These are phyloP conservation scores for Ophiocordyceps camponoti-rufipedis DNA, from an alignment of 2,329 filamentous ascomycete genomes.

Conservation along the genomic window DNA sequence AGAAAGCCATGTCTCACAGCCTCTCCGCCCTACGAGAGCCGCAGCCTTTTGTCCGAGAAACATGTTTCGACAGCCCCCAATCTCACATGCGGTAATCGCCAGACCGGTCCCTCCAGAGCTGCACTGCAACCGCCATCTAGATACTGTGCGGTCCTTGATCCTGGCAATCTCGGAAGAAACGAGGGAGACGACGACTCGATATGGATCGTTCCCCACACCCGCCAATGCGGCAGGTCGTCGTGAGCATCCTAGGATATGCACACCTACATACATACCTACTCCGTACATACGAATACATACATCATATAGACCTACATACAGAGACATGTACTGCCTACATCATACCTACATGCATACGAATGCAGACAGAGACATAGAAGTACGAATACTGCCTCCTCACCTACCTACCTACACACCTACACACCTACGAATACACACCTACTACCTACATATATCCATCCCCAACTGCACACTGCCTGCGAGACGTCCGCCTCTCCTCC, in stretches of 20 bases:
- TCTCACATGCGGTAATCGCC: background rate
- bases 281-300: background rate
- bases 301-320: background rate
- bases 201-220: background rate
- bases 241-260: background rate
- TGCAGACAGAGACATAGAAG: too few species aligned
- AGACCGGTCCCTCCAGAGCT: background rate
- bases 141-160: background rate
- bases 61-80: too few species aligned
- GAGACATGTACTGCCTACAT: too few species aligned
- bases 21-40: background rate
- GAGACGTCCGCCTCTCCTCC: too few species aligned
- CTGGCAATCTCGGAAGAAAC: background rate
- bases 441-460: too few species aligned
- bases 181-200: background rate
- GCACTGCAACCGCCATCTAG: background rate
- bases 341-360: too few species aligned
- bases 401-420: background rate
- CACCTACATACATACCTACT: background rate
- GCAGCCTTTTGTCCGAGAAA: too few species aligned
- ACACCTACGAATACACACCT: background rate
- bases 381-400: too few species aligned
- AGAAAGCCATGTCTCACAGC: too few species aligned
- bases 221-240: background rate
- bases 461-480: too few species aligned